Evolutionary conservation across 192 early-diverging fungal species (phyloP).

Genomic region (Geranomyces variabilis): DNA sequence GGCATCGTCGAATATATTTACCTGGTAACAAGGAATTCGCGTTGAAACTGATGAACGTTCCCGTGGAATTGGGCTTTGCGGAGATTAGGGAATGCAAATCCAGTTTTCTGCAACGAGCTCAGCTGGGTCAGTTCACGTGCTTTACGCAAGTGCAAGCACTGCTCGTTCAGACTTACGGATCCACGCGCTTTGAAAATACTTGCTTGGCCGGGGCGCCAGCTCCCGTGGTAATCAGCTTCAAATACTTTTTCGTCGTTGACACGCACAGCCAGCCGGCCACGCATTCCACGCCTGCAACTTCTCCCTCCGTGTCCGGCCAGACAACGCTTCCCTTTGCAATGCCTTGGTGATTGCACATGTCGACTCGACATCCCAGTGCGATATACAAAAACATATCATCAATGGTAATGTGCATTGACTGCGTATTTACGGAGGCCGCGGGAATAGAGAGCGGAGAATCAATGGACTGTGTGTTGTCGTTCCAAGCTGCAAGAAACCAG

Average conservation of each 20-base stretch:
- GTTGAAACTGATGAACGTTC: constrained; percentile 27
- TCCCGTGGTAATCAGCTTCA: constrained; percentile 42
- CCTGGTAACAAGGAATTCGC: constrained; percentile 17
- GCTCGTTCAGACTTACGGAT: constrained; percentile 1
- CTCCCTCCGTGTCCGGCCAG: constrained; percentile 33
- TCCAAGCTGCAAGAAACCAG: constrained; percentile 13
- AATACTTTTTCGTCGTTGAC: constrained; percentile 38
- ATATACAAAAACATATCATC: constrained; percentile 33
- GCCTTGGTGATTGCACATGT: constrained; percentile 39
- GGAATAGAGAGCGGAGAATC: not conserved
- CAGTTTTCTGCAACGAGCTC: constrained; percentile 8
- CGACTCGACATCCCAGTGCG: constrained; percentile 32
- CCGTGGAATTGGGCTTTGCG: constrained; percentile 23
- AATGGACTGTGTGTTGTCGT: not conserved
- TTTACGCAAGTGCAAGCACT: no score
- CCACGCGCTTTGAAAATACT: constrained; percentile 25
- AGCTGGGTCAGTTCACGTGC: not conserved
- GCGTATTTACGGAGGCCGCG: constrained; percentile 20
- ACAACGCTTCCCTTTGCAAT: constrained; percentile 25
- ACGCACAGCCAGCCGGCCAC: not conserved
- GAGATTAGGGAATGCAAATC: constrained; percentile 19
- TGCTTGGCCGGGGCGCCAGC: constrained; percentile 32
- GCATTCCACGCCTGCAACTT: constrained; percentile 2
- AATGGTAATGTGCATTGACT: constrained; percentile 32
- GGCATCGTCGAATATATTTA: not conserved